A percentile compares a stretch with the other conserved stretches of the same genome.
Conservation (phyloP, 331 rosid genomes). For the Arachis monticola region DNA sequence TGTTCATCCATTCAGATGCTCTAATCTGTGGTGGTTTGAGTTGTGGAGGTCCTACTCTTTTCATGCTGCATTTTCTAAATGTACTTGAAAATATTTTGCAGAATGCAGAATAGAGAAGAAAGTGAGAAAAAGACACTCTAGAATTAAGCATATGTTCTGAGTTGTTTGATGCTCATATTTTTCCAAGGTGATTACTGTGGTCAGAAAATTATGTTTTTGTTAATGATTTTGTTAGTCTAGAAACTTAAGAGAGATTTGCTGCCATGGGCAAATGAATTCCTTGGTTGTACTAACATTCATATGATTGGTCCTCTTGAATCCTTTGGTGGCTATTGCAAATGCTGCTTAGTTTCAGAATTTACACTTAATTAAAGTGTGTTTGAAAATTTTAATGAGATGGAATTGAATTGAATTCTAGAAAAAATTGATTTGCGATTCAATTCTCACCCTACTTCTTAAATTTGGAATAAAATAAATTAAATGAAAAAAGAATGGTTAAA, state of each 20-base stretch:
- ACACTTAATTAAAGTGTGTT: too few relatives aligned
- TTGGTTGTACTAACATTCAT: not conserved
- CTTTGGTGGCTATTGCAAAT: not conserved
- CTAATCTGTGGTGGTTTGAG: not conserved
- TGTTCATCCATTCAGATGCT: not conserved
- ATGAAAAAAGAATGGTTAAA: too few relatives aligned
- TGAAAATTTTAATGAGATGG: too few relatives aligned
- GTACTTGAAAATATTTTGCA: slow-evolving; percentile 28
- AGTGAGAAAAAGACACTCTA: not conserved
- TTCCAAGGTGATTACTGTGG: slow-evolving; percentile 1
- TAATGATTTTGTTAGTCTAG: not conserved
- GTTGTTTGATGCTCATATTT: slow-evolving; percentile 1
- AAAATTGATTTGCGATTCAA: too few relatives aligned
- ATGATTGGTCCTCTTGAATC: not conserved
- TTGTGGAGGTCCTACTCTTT: too few relatives aligned
- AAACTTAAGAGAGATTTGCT: not conserved
- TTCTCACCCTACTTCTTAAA: too few relatives aligned
- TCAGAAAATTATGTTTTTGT: not conserved
- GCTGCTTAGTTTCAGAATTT: not conserved
- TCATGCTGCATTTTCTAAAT: not conserved
- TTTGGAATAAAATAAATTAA: too few relatives aligned
- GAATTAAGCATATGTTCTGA: not conserved
- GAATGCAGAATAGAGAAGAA: not conserved
- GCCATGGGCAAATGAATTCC: slow-evolving; percentile 8
- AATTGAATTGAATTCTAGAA: too few relatives aligned